Base-by-base conservation (phyloP, 305 asterid genomes). In the Fraxinus angustifolia region DNA sequence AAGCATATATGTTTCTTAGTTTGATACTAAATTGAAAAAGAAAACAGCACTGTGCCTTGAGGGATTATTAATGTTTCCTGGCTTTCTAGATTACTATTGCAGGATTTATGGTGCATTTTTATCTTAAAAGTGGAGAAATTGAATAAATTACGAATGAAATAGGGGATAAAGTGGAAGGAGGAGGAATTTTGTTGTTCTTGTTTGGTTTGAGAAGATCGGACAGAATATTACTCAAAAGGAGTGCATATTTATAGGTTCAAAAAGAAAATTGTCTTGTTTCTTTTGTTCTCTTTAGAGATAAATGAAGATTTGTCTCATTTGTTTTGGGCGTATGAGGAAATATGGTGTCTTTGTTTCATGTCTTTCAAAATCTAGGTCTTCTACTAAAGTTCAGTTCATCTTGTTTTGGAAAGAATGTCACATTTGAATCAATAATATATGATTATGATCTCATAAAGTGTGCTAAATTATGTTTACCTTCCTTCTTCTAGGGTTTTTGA, bases 401-500 rank as follows among this genome's bases (percentile, higher is more conserved):
- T 23, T 62, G 26, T 23, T 58, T 58, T 8, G 2, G n/a, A 14
- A 30, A 68, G 35, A 68, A 68, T 33, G n/a, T 68, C 38, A 68
- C 72, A 58, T 68, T 11, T 33, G 40, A 31, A 23, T 38, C 28
- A 8, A 42, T 28, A 42, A 40, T 58, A 50, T 33, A 17, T 56
- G 76, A 30, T 33, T 58, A 33, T 53, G 26, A 8, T 77, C 38
- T 80, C 77, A 30, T 82, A 45, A 34, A 77, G 8, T 68, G 50
- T 78, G 82, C 65, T 79, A 19, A 60, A 78, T 86, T 53, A 38
- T 79, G 82, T 28, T 11, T 73, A 14, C 73, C 31, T 75, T 78
- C 35, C 73, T 70, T 81, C 42, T 90, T 81, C 38, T 90, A 95
- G 99, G 90, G 99, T 95, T 78, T 96, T 96, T 86, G 99, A 96